Evolutionary conservation across 345 rosid species (phyloP).

Genomic region (Capsella bursapastoris): DNA sequence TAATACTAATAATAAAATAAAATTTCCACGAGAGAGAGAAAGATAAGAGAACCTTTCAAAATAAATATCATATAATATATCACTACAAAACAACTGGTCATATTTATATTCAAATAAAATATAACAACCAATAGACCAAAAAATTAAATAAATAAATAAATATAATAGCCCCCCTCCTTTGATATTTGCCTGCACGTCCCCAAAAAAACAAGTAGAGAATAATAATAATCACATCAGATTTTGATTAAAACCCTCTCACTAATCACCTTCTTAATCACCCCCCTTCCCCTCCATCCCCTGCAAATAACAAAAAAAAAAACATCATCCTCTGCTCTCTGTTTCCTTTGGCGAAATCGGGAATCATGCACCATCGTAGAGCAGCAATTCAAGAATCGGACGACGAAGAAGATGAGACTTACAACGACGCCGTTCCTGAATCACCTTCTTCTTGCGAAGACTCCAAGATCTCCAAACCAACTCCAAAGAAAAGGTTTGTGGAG

Average conservation of each 20-base stretch:
- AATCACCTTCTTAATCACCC: slow-evolving; percentile 44
- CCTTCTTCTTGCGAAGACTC: slow-evolving; percentile 59
- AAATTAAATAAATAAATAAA: slow-evolving; percentile 6
- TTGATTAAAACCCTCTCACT: slow-evolving; percentile 48
- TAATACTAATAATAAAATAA: slow-evolving; percentile 1
- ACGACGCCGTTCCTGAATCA: slow-evolving; percentile 49
- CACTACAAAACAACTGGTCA: slow-evolving; percentile 43
- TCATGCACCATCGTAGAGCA: slow-evolving; percentile 45
- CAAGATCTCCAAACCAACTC: slow-evolving; percentile 51
- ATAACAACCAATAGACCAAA: background rate
- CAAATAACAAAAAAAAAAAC: background rate
- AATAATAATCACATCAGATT: slow-evolving; percentile 42
- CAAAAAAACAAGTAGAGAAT: slow-evolving; percentile 33
- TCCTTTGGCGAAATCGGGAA: slow-evolving; percentile 16
- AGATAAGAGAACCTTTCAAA: slow-evolving; percentile 32
- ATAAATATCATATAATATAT: background rate
- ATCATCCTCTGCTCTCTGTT: background rate
- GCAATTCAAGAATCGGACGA: slow-evolving; percentile 45
- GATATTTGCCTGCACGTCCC: slow-evolving; percentile 52
- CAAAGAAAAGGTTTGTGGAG: slow-evolving; percentile 55
- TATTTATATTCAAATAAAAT: slow-evolving; percentile 31
- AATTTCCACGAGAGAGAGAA: slow-evolving; percentile 37
- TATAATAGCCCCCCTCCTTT: slow-evolving; percentile 10
- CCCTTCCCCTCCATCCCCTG: slow-evolving; percentile 1
- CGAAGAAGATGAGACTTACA: slow-evolving; percentile 45